Base-by-base conservation (phyloP, 306 rosid genomes). In the apple (Malus domestica) region DNA sequence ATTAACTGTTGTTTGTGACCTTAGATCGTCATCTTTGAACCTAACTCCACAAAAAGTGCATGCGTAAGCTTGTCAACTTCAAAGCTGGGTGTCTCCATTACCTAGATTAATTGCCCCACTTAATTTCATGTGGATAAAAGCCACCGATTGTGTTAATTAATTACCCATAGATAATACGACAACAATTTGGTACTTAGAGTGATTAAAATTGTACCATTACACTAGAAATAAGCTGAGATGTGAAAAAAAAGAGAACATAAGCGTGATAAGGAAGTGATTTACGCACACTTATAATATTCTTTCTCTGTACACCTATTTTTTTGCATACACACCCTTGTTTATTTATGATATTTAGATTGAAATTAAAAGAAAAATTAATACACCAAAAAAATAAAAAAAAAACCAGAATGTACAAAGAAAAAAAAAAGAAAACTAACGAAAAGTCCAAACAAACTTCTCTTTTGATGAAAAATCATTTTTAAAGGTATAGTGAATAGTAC, bases 31-130 rank as follows among this genome's bases (percentile, higher is more conserved):
- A 73, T 67, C 76, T 76, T 82, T 87, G 64, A 84, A 83, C 81
- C 87, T 68, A 82, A 82, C 80, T 67, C 13, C 67, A 54, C 55
- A 27, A 81, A 76, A 76, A 32, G 35, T 32, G 23, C 68, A 71
- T 79, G 84, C 83, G 83, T 79, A 77, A 75, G 85, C 81, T 75
- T 66, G 81, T 85, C 89, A 79, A 81, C 79, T 75, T 86, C 73
- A 54, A 77, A n/a, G 76, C 55, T 79, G 61, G 76, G 73, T 62
- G 69, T 71, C 80, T 84, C 77, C 84, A 77, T 75, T 81, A 73
- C 23, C 80, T 68, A 40, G 49, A 9, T 68, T 76, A 52, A 73
- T 78, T 44, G 49, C 33, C 79, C 80, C 86, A 42, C 54, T 55
- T n/a, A 9, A 44, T 18, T 14, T 70, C 14, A 12, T 54, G 32